Evolutionary conservation across 495 filamentous ascomycete genomes (phyloP).

Genomic region (Cercophora newfieldiana): DNA sequence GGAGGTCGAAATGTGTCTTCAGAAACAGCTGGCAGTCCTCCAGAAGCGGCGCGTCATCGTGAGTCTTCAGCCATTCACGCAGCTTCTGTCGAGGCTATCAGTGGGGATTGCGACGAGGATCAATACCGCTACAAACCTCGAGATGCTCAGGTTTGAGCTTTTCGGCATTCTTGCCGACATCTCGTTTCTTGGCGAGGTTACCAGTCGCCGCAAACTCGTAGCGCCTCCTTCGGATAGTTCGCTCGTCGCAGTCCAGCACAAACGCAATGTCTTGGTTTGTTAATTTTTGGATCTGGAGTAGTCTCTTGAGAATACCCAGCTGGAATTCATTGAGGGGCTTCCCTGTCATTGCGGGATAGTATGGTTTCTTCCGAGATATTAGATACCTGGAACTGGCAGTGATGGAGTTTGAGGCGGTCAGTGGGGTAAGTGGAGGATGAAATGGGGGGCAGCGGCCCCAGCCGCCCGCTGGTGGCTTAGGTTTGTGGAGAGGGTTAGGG

Average conservation of each 20-base stretch:
- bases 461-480: not conserved
- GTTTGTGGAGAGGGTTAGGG: constrained; percentile 9
- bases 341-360: constrained; percentile 24
- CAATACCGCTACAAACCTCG: constrained; percentile 21
- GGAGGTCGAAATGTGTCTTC: constrained; percentile 21
- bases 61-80: constrained; percentile 28
- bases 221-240: constrained; percentile 30
- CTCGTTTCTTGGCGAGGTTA: constrained; percentile 22
- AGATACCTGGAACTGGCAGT: no score
- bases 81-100: constrained; percentile 23
- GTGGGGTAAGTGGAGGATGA: no score
- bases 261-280: constrained; percentile 32
- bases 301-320: constrained; percentile 20
- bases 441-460: not conserved
- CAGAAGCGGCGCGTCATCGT: constrained; percentile 29
- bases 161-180: constrained; percentile 35
- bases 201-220: constrained; percentile 26
- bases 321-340: constrained; percentile 27
- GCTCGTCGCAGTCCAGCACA: constrained; percentile 24
- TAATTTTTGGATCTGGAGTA: constrained; percentile 29
- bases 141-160: constrained; percentile 31
- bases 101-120: not conserved
- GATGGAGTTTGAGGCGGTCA: not conserved
- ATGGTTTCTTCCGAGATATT: no score
- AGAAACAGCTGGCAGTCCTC: constrained; percentile 34